A percentile compares a stretch with the other conserved stretches of the same genome.
Evolutionary conservation across 78 protist species (phyloP).

Genomic region (Blattamonas nauphoetae): DNA sequence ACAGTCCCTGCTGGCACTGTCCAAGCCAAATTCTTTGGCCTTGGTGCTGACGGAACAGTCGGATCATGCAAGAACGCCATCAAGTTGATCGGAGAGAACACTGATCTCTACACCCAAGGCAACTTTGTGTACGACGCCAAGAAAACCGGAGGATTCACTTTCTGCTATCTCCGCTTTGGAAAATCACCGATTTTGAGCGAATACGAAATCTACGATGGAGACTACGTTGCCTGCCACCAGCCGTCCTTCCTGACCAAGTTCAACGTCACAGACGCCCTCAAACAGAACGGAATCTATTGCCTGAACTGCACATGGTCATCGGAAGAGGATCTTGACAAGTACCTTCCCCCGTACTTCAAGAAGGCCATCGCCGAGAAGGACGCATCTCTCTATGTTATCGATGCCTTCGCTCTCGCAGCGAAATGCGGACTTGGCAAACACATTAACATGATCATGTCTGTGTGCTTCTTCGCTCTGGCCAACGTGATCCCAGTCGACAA

Average conservation of each 20-base stretch:
- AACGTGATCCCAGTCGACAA: slow-evolving; percentile 23
- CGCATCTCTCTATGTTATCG: slow-evolving; percentile 41
- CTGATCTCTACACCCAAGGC: slow-evolving; percentile 16
- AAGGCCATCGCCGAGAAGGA: slow-evolving; percentile 25
- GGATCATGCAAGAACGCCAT: slow-evolving; percentile 59
- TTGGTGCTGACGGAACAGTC: slow-evolving; percentile 69
- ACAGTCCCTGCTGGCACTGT: slow-evolving; percentile 29
- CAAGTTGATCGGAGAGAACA: slow-evolving; percentile 41
- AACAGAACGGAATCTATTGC: slow-evolving; percentile 32
- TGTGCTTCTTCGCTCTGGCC: slow-evolving; percentile 6
- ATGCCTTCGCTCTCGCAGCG: slow-evolving; percentile 50
- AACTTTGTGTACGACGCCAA: slow-evolving; percentile 59
- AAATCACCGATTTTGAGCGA: slow-evolving; percentile 24
- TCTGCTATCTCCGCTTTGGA: slow-evolving; percentile 60
- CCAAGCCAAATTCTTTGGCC: slow-evolving; percentile 50
- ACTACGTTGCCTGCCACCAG: slow-evolving; percentile 60
- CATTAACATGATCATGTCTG: slow-evolving; percentile 62
- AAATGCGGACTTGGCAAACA: slow-evolving; percentile 28
- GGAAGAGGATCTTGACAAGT: slow-evolving; percentile 27
- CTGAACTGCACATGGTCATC: slow-evolving; percentile 31
- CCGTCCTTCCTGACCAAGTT: slow-evolving; percentile 17
- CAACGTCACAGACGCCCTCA: slow-evolving; percentile 22
- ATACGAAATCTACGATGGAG: slow-evolving; percentile 43
- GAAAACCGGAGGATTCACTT: slow-evolving; percentile 51
- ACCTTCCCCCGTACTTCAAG: slow-evolving; percentile 32